Evolutionary conservation across 192 early-diverging fungal species (phyloP), one percentile per base, ranked within the genome.

Genomic region (Chytriomyces sp.): DNA sequence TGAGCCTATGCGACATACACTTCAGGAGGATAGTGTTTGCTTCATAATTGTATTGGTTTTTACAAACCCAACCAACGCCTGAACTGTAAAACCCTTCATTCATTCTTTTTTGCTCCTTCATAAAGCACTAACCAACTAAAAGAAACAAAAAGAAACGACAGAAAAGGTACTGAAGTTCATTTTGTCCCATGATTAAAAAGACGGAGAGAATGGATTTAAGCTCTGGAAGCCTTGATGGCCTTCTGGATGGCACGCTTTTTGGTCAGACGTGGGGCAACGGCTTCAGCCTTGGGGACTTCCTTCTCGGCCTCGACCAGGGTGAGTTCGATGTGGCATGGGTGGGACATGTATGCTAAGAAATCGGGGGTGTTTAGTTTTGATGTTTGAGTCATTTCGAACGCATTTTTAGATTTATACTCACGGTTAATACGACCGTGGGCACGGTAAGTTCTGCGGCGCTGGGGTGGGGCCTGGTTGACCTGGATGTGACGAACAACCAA

Each of bases 401-500:
- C n/a, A n/a, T 35, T n/a, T n/a, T n/a, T n/a, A n/a, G 35, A 35
- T 35, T 35, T 35, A 80, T n/a, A 77, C 78, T 85, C 85, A 35
- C 35, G 84, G 89, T 93, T 93, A 83, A 95, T 95, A 82, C 95
- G 92, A 91, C 97, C 97, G 91, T 99, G 97, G 80, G 96, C 97
- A 90, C 97, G 94, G 93, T 93, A 97, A 46, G 95, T 97, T 82
- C 97, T 88, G 81, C 97, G 93, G 79, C 97, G 94, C 85, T 95
- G 94, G 89, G 96, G 96, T 82, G 94, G 94, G 77, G 97, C 97
- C 84, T 95, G 93, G 91, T 99, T 97, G 86, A 99, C 96, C 88
- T 95, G 91, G 76, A 98, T 93, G 92, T 96, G 93, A 89, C 92
- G 91, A 82, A 99, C 89, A 72, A 93, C 89, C 72, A 96, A 89